Evolutionary conservation across 2,329 filamentous ascomycete genomes (phyloP), one percentile per base, ranked within the genome.

Genomic region (Seiridium unicorne): DNA sequence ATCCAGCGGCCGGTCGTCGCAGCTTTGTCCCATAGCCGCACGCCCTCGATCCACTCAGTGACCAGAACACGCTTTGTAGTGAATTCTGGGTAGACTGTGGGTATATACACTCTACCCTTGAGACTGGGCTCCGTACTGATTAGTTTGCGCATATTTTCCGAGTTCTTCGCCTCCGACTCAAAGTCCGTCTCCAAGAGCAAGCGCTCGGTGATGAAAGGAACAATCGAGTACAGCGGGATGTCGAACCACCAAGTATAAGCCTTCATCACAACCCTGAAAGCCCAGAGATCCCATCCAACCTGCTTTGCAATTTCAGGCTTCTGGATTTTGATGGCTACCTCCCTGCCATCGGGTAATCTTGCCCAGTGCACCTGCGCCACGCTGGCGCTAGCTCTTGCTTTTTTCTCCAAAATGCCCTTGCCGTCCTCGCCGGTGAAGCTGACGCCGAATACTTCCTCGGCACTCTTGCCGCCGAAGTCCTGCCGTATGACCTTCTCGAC

Each of bases 301-400:
- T 98, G 95, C 71, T 89, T 88, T 26, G 86, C 88, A 72, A 99
- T 98, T 80, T 97, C 94, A 55, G 89, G 85, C 79, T 98, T 99
- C 80, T 99, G 95, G 4, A 99, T 89, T 79, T 99, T 99, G 72
- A 99, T 85, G 2, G 95, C 95, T 31, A 98, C 91, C 79, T 97
- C 93, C 53, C 92, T 83, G 0, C 95, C 95, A 76, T 98, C 94
- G 3, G 86, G 77, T 60, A 98, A 75, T 62, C 89, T 82, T 6
- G 95, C 95, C 93, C 94, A 97, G 73, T 98, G 95, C 2, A 99
- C 95, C 77, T 98, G 95, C 1, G 95, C 95, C 7, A 99, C 94
- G 73, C 92, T 96, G 2, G 95, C 95, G 70, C 90, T 94, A 0
- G 90, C 90, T 62, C 89, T 73, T 6, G 85, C 85, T 59, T 76